phyloP scores from a whole-genome alignment of 352 stramenopile species.

The Blastocystis sp. region DNA sequence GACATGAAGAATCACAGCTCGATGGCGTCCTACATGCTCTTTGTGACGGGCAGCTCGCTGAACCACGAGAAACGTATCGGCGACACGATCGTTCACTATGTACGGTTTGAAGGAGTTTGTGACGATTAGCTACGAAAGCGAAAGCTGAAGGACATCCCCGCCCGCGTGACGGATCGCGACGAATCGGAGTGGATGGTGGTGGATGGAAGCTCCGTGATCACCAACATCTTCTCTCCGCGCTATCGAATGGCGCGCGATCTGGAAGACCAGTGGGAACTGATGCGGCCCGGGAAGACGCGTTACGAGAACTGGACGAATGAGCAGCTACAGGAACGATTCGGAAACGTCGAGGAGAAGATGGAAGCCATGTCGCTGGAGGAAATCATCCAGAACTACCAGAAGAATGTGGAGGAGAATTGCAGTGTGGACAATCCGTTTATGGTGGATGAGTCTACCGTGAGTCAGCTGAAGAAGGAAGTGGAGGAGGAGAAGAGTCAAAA shows the following conservation, averaged over 20 bases:
- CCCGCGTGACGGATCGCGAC: slow-evolving; percentile 40
- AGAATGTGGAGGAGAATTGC: slow-evolving; percentile 13
- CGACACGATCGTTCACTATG: slow-evolving; percentile 39
- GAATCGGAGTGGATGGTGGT: slow-evolving; percentile 46
- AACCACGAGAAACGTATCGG: slow-evolving; percentile 35
- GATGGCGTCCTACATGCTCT: slow-evolving; percentile 12
- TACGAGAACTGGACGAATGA: slow-evolving; percentile 32
- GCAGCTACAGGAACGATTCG: slow-evolving; percentile 40
- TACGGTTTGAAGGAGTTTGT: not conserved
- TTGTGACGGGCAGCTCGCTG: slow-evolving; percentile 16
- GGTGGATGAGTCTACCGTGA: not conserved
- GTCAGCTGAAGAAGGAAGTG: not conserved
- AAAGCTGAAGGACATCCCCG: slow-evolving; percentile 12
- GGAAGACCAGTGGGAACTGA: slow-evolving; percentile 44
- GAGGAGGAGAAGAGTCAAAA: not conserved
- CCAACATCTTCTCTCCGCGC: slow-evolving; percentile 44
- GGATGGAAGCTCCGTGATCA: slow-evolving; percentile 20
- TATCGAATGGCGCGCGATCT: slow-evolving; percentile 35
- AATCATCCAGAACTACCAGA: not conserved
- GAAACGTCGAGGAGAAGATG: slow-evolving; percentile 47
- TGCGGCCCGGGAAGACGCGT: slow-evolving; percentile 24
- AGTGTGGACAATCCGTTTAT: not conserved
- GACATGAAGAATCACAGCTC: slow-evolving; percentile 20
- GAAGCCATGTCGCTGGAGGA: not conserved
- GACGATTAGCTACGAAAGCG: slow-evolving; percentile 17